Conservation (phyloP, 2,329 filamentous ascomycete genomes). For the Nemania bipapillata region DNA sequence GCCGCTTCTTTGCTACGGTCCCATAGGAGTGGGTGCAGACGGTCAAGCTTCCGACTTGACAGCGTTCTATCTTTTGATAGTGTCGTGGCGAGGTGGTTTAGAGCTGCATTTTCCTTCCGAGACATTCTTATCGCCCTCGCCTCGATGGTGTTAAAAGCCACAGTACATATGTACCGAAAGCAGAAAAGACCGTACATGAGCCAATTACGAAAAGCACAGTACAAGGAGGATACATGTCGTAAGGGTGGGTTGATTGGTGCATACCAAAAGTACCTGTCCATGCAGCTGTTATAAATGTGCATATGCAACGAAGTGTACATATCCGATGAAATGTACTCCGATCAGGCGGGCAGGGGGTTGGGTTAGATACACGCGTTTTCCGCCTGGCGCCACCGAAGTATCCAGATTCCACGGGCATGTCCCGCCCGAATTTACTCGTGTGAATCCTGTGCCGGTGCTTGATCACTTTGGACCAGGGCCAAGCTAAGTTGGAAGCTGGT, state of each 20-base stretch:
- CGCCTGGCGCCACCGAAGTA: constrained; percentile 1
- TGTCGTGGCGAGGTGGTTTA: neutral
- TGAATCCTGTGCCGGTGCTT: too few species aligned
- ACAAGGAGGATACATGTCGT: too few species aligned
- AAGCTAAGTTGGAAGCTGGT: neutral
- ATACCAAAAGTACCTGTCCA: constrained; percentile 2
- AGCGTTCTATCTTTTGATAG: neutral
- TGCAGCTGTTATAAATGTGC: constrained; percentile 6
- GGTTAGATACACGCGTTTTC: constrained; percentile 9
- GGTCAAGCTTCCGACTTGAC: constrained; percentile 3
- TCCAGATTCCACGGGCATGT: constrained; percentile 11
- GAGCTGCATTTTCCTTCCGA: too few species aligned
- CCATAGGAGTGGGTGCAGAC: neutral
- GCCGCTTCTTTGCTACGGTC: neutral
- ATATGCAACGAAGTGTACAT: constrained; percentile 2
- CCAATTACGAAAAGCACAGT: too few species aligned
- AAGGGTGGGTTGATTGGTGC: neutral
- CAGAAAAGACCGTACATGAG: too few species aligned
- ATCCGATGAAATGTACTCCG: neutral
- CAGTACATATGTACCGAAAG: too few species aligned
- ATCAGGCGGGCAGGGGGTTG: constrained; percentile 6
- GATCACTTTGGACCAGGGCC: too few species aligned
- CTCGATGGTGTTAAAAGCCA: too few species aligned
- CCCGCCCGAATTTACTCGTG: neutral
- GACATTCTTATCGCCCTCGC: too few species aligned